Evolutionary conservation across 495 filamentous ascomycete species (phyloP).

Genomic region (Amorphotheca resinae): DNA sequence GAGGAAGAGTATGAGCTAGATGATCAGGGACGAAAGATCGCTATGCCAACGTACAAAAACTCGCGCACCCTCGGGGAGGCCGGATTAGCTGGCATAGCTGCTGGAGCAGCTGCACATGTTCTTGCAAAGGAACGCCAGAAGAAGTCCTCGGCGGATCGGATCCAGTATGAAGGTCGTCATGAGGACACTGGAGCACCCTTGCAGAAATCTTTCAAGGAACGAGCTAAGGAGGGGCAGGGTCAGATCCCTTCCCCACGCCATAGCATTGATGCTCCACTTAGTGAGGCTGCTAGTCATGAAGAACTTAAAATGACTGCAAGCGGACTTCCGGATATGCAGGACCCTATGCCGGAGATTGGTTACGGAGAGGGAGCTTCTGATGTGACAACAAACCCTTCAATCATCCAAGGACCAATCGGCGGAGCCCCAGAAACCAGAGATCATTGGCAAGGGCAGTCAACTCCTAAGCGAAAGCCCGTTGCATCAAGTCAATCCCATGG

Average conservation of each 20-base stretch:
- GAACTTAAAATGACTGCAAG: conserved; percentile 46
- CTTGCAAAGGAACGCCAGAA: conserved; percentile 26
- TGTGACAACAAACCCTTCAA: conserved; percentile 65
- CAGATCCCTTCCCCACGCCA: conserved; percentile 59
- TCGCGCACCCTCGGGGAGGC: conserved; percentile 37
- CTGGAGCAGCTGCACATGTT: conserved; percentile 35
- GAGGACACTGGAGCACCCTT: conserved; percentile 18
- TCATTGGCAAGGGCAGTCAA: conserved; percentile 40
- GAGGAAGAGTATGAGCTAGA: conserved; percentile 37
- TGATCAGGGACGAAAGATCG: conserved; percentile 40
- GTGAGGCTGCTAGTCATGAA: conserved; percentile 43
- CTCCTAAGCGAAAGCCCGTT: conserved; percentile 28
- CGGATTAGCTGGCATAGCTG: conserved; percentile 38
- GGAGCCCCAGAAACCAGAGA: conserved; percentile 35
- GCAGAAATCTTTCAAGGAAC: conserved; percentile 41
- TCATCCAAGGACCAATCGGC: conserved; percentile 29
- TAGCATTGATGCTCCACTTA: conserved; percentile 54
- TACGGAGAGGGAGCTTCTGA: conserved; percentile 39
- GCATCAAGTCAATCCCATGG: neutral
- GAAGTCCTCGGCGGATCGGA: conserved; percentile 22
- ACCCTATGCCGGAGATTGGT: conserved; percentile 59
- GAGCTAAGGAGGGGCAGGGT: conserved; percentile 31
- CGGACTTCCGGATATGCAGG: conserved; percentile 44
- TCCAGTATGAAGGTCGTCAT: conserved; percentile 9
- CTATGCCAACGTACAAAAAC: conserved; percentile 20